Base-by-base conservation (phyloP, 2,329 filamentous ascomycete genomes). In the Colletotrichum shisoi region DNA sequence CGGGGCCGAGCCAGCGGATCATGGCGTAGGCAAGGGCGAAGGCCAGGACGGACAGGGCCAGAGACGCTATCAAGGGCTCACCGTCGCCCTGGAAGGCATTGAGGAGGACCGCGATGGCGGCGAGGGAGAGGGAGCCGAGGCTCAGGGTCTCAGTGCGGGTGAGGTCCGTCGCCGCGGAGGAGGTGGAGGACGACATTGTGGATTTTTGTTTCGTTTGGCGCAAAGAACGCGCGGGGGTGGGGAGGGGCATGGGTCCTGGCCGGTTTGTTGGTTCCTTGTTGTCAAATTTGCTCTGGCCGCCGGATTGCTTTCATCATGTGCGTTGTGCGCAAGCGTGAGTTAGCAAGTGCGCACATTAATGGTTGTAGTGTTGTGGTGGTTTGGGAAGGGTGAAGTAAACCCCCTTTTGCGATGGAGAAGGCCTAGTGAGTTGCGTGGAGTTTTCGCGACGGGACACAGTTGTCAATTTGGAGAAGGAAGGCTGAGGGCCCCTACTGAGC, bases 1-100 rank as follows among this genome's bases (percentile, higher is more conserved):
- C 90, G 63, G 92, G 89, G 1, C 94, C 94, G 6, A 97, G 90
- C 94, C 94, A 98, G 82, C 91, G 85, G 78, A 98, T 94, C 81
- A 97, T 87, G 73, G 91, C 88, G 78, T 92, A 98, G 68, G 89
- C 89, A 54, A 90, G 87, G 4, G 89, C 84, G 76, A 97, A 99
- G 42, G 92, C 93, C 71, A 97, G 83, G 24, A 90, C 87, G 74
- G 92, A 95, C 73, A 98, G 90, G 17, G 94, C 92, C 63, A 97
- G 82, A 1, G 93, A 97, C 11, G 93, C 94, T 71, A 96, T 84
- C 73, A 99, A 85, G 44, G 95, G 94, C 72, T 95, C 93, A 71
- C 93, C 94, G 78, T 97, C 91, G 71, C 88, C 91, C 67, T 89
- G 87, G 75, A 97, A 90, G 45, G 93, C 92, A 77, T 94, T 94